Evolutionary conservation across 805 yeast genomes (phyloP).

Genomic region (Suhomyces kilbournensis): DNA sequence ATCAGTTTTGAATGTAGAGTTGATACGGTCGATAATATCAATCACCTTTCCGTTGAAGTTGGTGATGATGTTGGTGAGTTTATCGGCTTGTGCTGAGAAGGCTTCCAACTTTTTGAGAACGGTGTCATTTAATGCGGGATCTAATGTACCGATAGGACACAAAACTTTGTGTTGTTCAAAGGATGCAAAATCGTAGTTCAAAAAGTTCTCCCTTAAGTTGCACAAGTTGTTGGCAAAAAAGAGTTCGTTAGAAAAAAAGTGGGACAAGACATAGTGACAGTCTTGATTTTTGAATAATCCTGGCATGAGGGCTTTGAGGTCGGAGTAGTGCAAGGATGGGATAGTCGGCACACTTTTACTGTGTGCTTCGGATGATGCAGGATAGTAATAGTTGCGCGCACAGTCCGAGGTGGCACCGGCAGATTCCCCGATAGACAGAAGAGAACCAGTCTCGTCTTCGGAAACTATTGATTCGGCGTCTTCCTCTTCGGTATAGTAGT

Average conservation of each 20-base stretch:
- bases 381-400: neutral
- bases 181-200: conserved; percentile 8
- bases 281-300: conserved; percentile 4
- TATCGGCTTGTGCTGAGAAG: conserved; percentile 5
- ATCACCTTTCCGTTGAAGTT: conserved; percentile 8
- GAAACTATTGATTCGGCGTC: conserved; percentile 8
- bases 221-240: conserved; percentile 12
- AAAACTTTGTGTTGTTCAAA: conserved; percentile 4
- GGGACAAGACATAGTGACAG: conserved; percentile 2
- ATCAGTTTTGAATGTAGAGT: neutral
- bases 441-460: conserved; percentile 2
- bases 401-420: neutral
- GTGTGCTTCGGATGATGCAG: neutral
- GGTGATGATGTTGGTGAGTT: conserved; percentile 4
- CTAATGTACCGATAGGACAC: conserved; percentile 3
- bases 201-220: conserved; percentile 9
- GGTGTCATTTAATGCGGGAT: neutral
- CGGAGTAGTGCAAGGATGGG: neutral
- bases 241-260: conserved; percentile 14
- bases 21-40: neutral
- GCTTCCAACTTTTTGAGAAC: conserved; percentile 5
- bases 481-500: conserved; percentile 8
- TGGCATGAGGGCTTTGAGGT: conserved; percentile 6
- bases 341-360: neutral
- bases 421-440: neutral